Conservation (phyloP, 2,329 filamentous ascomycete species). For the Chaetomiaceae sp. region DNA sequence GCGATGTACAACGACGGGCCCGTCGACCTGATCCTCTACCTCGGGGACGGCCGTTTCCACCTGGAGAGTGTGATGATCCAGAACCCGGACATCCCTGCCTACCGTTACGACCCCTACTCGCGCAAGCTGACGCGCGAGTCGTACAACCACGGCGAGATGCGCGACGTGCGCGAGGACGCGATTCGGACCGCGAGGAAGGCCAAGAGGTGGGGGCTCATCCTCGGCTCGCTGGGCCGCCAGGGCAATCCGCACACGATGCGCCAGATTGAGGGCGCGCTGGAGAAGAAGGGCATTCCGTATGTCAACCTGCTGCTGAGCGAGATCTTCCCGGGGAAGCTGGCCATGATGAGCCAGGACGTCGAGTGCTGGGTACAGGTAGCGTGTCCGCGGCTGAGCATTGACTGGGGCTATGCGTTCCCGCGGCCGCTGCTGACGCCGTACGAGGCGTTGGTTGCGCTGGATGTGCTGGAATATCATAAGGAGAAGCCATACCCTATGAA, state of each 20-base stretch:
- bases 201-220: constrained; percentile 88
- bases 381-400: constrained; percentile 92
- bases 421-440: constrained; percentile 87
- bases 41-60: constrained; percentile 90
- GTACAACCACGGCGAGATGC: constrained; percentile 89
- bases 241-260: constrained; percentile 91
- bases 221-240: constrained; percentile 86
- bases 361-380: constrained; percentile 99
- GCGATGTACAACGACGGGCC: constrained; percentile 25
- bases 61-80: constrained; percentile 99
- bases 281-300: constrained; percentile 65
- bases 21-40: constrained; percentile 76
- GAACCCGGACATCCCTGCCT: constrained; percentile 83
- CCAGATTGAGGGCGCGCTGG: constrained; percentile 74
- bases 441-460: constrained; percentile 87
- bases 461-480: constrained; percentile 69
- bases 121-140: constrained; percentile 83
- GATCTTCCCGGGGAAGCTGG: constrained; percentile 93
- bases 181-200: constrained; percentile 70
- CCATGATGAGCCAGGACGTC: constrained; percentile 88
- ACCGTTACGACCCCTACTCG: constrained; percentile 95
- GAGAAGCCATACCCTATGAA: constrained; percentile 90
- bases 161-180: constrained; percentile 68
- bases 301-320: constrained; percentile 85
- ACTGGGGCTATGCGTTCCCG: constrained; percentile 97